Percentiles rank a stretch among this genome's conserved stretches.
Evolutionary conservation across 495 filamentous ascomycete species (phyloP).

Genomic region (Usnea hakonensis): DNA sequence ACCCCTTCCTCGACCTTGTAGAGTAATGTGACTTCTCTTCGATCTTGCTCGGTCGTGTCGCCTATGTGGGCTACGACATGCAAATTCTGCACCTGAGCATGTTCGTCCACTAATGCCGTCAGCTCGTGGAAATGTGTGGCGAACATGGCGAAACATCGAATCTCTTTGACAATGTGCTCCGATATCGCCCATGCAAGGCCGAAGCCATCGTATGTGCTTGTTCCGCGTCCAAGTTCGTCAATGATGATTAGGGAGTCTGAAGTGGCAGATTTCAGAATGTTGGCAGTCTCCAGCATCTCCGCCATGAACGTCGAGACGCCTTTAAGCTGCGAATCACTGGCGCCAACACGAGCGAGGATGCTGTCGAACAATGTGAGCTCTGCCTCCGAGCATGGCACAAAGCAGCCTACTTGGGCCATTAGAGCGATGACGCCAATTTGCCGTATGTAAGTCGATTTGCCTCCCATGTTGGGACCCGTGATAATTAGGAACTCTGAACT

Average conservation of each 20-base stretch:
- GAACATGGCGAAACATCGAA: conserved; percentile 87
- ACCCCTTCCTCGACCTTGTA: conserved; percentile 95
- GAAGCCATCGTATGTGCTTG: conserved; percentile 97
- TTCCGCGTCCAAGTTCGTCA: conserved; percentile 96
- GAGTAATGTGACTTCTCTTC: conserved; percentile 85
- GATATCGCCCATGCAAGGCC: conserved; percentile 97
- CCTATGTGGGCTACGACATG: conserved; percentile 95
- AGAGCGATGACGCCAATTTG: conserved; percentile 96
- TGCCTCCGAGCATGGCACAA: conserved; percentile 84
- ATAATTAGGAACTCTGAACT: conserved; percentile 90
- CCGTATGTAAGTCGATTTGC: conserved; percentile 97
- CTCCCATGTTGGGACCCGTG: conserved; percentile 98
- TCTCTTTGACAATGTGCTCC: conserved; percentile 93
- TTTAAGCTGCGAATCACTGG: conserved; percentile 92
- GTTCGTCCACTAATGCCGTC: conserved; percentile 76
- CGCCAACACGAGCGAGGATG: conserved; percentile 93
- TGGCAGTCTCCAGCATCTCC: conserved; percentile 98
- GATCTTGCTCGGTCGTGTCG: conserved; percentile 40
- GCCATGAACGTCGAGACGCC: conserved; percentile 99
- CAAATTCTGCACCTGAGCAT: conserved; percentile 82
- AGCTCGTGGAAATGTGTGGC: conserved; percentile 99
- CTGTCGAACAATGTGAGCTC: conserved; percentile 96
- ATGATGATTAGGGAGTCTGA: conserved; percentile 94
- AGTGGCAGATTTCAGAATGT: conserved; percentile 95
- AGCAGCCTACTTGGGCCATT: conserved; percentile 96